Base-by-base conservation (phyloP, 2,329 filamentous ascomycete genomes). In the Arthrobotrys megalospora region DNA sequence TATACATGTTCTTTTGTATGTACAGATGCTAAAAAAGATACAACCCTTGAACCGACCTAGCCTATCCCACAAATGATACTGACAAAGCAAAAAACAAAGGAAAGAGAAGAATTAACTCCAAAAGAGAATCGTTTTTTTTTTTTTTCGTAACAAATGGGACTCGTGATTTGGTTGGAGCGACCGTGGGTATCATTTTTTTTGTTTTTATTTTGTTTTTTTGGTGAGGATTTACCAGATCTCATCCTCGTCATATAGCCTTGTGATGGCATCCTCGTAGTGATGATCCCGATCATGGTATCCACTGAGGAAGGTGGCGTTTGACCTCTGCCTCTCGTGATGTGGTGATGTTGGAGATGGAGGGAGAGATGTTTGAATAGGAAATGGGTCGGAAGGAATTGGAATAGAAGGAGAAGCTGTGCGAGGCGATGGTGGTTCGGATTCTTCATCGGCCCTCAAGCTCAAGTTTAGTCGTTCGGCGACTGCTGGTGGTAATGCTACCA, bases 131-230 rank as follows among this genome's bases (percentile, higher is more conserved):
- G 53, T 69, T 65, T 67, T 76, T 76, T 65, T 65, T 36, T 45
- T 69, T 65, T 67, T 76, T 76, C 72, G 43, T 76, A 47, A 77
- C 73, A 77, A 71, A 77, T 60, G 66, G 65, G 55, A 77, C 38
- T 77, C 73, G 73, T 77, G 66, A 50, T 77, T 60, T 55, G 50
- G 34, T 67, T 48, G 65, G 63, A 70, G 60, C 38, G 73, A 71
- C 60, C 66, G 73, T 77, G 58, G 66, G 66, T 77, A 77, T 71
- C 66, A 58, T 77, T 71, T 69, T 69, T 63, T 67, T 58, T 52
- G 41, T 41, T 68, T 63, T 47, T 21, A 7, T 63, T 63, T 65
- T 65, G 71, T 52, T 53, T 66, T 70, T 45, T 65, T 76, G 47
- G 6, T 45, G 36, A 52, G 28, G 41, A 36, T 70, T 77, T 77